These are phyloP conservation scores for Schwanniomyces etchellsii DNA, from an alignment of 1,139 yeast genomes.

Conservation along the genomic window DNA sequence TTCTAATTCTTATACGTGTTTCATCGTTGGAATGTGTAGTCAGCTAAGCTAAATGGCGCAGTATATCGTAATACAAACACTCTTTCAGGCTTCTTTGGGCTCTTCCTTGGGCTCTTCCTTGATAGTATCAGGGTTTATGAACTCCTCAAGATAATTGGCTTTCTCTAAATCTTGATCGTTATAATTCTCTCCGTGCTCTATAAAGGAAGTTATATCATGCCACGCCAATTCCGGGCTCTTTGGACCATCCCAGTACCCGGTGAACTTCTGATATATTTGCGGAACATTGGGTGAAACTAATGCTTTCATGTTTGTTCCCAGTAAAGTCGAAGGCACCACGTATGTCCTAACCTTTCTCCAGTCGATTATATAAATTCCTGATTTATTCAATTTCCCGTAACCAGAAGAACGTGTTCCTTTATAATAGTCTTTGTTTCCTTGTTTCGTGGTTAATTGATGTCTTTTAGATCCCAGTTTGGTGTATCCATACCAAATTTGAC, in stretches of 20 bases:
- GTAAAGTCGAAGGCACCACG: conserved; percentile 64
- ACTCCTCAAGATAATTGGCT: conserved; percentile 41
- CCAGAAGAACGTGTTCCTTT: conserved; percentile 97
- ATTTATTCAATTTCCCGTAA: conserved; percentile 71
- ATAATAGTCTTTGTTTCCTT: conserved; percentile 89
- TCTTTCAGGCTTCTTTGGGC: too few species aligned
- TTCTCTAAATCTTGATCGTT: conserved; percentile 34
- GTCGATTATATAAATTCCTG: conserved; percentile 71
- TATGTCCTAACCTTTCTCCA: conserved; percentile 88
- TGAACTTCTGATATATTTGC: conserved; percentile 58
- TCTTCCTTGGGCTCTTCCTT: too few species aligned
- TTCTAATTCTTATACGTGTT: too few species aligned
- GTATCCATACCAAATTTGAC: conserved; percentile 76
- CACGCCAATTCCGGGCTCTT: conserved; percentile 71
- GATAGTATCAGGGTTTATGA: conserved; percentile 21
- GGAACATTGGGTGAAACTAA: conserved; percentile 70
- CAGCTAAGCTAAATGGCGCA: too few species aligned
- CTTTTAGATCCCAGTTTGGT: conserved; percentile 79
- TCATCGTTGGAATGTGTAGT: too few species aligned
- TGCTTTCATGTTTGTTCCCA: conserved; percentile 53
- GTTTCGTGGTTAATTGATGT: conserved; percentile 81
- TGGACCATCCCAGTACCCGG: conserved; percentile 68
- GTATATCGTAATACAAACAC: too few species aligned
- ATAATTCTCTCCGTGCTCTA: conserved; percentile 62
- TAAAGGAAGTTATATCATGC: conserved; percentile 66